Conservation (phyloP, 1,139 yeast species). For the Pneumocystis wakefieldiae region DNA sequence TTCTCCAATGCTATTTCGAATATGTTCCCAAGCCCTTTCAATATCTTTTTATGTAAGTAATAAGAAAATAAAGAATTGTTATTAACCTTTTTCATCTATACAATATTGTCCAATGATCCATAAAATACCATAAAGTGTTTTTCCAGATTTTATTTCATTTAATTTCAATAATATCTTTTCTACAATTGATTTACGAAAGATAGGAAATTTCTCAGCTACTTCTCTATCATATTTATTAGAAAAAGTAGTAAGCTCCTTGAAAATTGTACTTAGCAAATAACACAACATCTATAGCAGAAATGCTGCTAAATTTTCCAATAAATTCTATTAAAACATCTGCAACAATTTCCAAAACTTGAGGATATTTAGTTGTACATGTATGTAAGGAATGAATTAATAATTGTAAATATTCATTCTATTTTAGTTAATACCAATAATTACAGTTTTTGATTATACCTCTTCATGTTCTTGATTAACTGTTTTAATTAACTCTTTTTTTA, state of each 20-base stretch:
- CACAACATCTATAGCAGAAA: slow-evolving; percentile 81
- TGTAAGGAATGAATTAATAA: slow-evolving; percentile 78
- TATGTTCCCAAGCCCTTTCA: slow-evolving; percentile 73
- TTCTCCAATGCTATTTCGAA: slow-evolving; percentile 76
- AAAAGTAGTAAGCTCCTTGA: not conserved
- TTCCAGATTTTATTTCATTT: slow-evolving; percentile 63
- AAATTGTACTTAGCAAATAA: slow-evolving; percentile 46
- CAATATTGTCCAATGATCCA: slow-evolving; percentile 96
- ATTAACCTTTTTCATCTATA: slow-evolving; percentile 9
- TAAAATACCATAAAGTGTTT: slow-evolving; percentile 81
- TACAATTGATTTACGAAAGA: slow-evolving; percentile 53
- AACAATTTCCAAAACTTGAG: slow-evolving; percentile 82
- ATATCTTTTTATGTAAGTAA: slow-evolving; percentile 48
- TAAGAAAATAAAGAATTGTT: not conserved
- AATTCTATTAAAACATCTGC: slow-evolving; percentile 79
- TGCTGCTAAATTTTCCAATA: slow-evolving; percentile 65
- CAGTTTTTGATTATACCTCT: slow-evolving; percentile 23
- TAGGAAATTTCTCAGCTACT: slow-evolving; percentile 84
- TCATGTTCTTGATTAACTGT: slow-evolving; percentile 42
- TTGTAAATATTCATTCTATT: slow-evolving; percentile 70
- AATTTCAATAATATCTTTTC: slow-evolving; percentile 49
- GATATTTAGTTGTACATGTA: slow-evolving; percentile 73
- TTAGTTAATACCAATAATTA: slow-evolving; percentile 27
- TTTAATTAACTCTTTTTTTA: slow-evolving; percentile 78
- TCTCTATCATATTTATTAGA: slow-evolving; percentile 27